Evolutionary conservation across 2,329 filamentous ascomycete species (phyloP), one percentile per base, ranked within the genome.

Genomic region (Fusarium sp.): DNA sequence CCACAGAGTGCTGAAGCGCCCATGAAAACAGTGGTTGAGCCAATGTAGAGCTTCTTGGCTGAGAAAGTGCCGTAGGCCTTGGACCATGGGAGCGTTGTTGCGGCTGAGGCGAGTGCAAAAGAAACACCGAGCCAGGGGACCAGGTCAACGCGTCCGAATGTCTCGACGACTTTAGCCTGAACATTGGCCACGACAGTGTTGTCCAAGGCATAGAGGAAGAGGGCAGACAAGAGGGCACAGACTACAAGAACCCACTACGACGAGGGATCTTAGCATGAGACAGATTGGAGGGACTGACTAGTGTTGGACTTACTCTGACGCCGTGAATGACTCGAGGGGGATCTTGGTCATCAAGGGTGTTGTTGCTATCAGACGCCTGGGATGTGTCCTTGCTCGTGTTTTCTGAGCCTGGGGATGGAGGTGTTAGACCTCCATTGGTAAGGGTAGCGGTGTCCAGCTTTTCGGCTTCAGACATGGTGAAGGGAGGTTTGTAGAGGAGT

Each of bases 1-100:
- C 78, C 78, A 40, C 79, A 80, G 6, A 78, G 69, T 7, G 60
- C 60, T 6, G 70, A 74, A 19, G 73, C 74, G 11, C 71, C 44
- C 58, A 69, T 65, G 31, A 72, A 71, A 25, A 72, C 42, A 1
- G 65, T 24, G 0, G 70, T 61, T 8, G 60, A 58, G 12, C 54
- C 55, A 13, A 71, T 58, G 42, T 65, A 70, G 4, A 71, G 57
- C 19, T 42, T 31, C 29, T 73, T 73, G 31, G 71, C 62, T 5
- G 61, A 55, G 38, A 64, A 73, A 24, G 70, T 72, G n/a, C 58
- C 58, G 6, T 54, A 61, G 0, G 55, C 54, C 7, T 52, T 52
- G 1, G 54, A 54, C 54, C 54, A 58, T 6, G 55, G 58, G 11
- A 61, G 58, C 13, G 55, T 59, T 2, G 43, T 61, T 13, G 58